phyloP scores from a whole-genome alignment of 208 protist genomes.

The Leishmania arabica region DNA sequence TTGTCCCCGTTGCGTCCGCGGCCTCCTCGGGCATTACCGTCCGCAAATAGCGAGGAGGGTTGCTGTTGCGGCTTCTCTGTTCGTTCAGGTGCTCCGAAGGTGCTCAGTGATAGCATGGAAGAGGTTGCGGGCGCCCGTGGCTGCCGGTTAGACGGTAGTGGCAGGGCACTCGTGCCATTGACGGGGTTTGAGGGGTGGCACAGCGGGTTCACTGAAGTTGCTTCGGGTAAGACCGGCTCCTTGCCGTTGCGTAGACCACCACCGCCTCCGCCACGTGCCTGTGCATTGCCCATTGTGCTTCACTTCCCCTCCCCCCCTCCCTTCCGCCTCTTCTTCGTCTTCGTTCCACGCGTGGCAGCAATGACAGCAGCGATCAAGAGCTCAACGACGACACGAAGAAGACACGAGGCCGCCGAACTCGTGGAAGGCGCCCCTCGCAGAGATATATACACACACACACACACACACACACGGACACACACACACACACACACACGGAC shows the following conservation, averaged over 20 bases:
- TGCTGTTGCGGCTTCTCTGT: background rate
- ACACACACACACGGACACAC: background rate
- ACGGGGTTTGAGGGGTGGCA: background rate
- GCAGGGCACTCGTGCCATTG: background rate
- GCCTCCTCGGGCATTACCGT: background rate
- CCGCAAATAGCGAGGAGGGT: background rate
- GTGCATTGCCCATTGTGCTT: slow-evolving; percentile 18
- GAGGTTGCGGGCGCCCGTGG: background rate
- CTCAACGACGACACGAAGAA: background rate
- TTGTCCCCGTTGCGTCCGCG: background rate
- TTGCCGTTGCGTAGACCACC: background rate
- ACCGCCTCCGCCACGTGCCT: background rate
- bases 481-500: background rate
- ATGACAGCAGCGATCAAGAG: background rate
- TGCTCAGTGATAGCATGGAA: background rate
- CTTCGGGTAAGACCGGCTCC: background rate
- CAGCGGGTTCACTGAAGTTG: background rate
- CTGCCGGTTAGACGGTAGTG: background rate
- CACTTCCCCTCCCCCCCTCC: background rate
- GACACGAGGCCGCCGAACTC: too few species aligned
- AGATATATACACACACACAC: too few species aligned
- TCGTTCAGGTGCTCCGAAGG: background rate
- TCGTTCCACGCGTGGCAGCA: background rate
- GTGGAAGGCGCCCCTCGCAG: background rate
- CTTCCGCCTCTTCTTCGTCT: too few species aligned